phyloP scores from a whole-genome alignment of 176 grass and related monocot genomes.

The Eleusine coracana region DNA sequence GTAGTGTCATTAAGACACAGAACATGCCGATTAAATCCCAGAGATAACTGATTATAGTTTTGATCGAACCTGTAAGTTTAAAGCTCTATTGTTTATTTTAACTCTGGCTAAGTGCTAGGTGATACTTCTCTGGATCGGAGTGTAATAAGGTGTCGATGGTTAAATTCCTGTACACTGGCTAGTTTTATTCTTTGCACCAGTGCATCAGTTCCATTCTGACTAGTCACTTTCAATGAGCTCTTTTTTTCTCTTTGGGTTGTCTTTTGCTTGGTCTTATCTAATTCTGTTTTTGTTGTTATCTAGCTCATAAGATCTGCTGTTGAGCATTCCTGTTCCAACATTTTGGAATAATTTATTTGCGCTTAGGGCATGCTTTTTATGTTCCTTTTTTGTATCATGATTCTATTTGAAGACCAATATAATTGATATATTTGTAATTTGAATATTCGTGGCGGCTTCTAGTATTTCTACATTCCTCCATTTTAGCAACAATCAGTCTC shows the following conservation, averaged over 20 bases:
- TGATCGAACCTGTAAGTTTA: conserved; percentile 17
- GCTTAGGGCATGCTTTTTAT: conserved; percentile 37
- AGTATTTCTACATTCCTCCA: background rate
- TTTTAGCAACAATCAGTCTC: background rate
- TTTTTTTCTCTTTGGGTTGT: conserved; percentile 35
- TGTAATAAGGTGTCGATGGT: background rate
- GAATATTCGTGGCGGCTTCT: conserved; percentile 1
- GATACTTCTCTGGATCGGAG: background rate
- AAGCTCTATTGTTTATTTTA: background rate
- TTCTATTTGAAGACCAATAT: conserved; percentile 39
- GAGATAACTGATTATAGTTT: background rate
- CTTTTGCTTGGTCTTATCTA: conserved; percentile 57
- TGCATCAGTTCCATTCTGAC: conserved; percentile 46
- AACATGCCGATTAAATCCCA: conserved; percentile 1
- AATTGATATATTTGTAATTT: background rate
- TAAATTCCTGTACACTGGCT: conserved; percentile 30
- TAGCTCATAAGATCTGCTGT: conserved; percentile 36
- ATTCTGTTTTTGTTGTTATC: conserved; percentile 36
- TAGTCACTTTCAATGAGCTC: conserved; percentile 41
- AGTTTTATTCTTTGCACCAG: conserved; percentile 3
- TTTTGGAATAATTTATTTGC: conserved; percentile 39
- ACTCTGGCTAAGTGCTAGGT: background rate
- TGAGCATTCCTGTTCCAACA: conserved; percentile 30
- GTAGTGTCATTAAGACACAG: conserved; percentile 25
- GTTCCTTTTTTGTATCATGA: conserved; percentile 44